Evolutionary conservation across 306 rosid species (phyloP), one percentile per base, ranked within the genome.

Genomic region (Pterocarpus macrocarpus): DNA sequence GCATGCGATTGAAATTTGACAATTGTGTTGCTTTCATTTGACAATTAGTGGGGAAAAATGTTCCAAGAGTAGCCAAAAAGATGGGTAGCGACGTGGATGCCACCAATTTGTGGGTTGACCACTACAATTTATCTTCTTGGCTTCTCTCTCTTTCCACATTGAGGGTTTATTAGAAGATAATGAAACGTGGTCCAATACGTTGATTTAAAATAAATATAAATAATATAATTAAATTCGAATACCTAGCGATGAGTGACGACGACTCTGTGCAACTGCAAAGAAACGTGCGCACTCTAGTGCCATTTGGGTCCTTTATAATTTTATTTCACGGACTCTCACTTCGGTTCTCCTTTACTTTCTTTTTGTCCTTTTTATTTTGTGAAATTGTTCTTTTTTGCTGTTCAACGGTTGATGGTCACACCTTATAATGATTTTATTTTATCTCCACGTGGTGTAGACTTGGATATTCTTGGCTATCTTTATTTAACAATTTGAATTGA

Each of bases 21-120:
- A 38, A 75, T 45, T 57, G 70, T 64, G 64, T 58, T 47, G 13
- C 36, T 71, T 73, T 73, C 17, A 55, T 58, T 63, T 63, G 39
- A 59, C 56, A 30, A 8, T 50, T 69, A 70, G 83, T 73, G 86
- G 89, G 58, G 58, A 36, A 75, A 75, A 15, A 43, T 13, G 59
- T 28, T 71, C 12, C n/a, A 14, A 17, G 36, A 8, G 41, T 5
- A 15, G 65, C 49, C 41, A 30, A 75, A 73, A 80, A 53, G 30
- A 85, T 63, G n/a, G 28, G 66, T 17, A 0, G 62, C 87, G 88
- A 84, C 84, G 88, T 79, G 90, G 76, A 85, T 63, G 36, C 71
- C 86, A 89, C 84, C 61, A 73, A 57, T 34, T 38, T 78, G 83
- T 85, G 87, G 81, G 56, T 76, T 33, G 14, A 78, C 81, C 88